A percentile compares a stretch with the other conserved stretches of the same genome.
These are phyloP conservation scores for Domatiomyces catenatus DNA, from an alignment of 2,329 filamentous ascomycete genomes.

Conservation along the genomic window DNA sequence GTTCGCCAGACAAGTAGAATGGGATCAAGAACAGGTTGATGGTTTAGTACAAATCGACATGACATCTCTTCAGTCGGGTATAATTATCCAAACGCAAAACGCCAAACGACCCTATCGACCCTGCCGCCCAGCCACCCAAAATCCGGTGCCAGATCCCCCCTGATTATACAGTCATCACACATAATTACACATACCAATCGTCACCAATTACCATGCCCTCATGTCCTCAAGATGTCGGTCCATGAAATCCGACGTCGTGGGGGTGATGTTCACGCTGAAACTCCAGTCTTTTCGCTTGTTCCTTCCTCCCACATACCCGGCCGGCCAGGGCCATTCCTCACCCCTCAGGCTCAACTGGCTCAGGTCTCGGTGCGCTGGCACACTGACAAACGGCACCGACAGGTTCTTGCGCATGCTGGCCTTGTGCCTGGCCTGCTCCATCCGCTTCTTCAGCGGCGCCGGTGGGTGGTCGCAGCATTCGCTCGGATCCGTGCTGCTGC, in stretches of 20 bases:
- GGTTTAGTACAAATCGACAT: too few relatives aligned
- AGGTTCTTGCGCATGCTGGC: background rate
- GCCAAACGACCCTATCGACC: too few relatives aligned
- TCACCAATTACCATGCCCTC: background rate
- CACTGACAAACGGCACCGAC: background rate
- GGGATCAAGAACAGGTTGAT: too few relatives aligned
- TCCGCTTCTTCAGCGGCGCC: background rate
- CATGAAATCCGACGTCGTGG: background rate
- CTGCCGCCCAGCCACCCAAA: background rate
- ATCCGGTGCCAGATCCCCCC: background rate
- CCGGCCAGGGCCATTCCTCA: background rate
- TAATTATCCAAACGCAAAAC: too few relatives aligned
- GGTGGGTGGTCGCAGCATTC: conserved; percentile 2
- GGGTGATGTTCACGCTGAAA: background rate
- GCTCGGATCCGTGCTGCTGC: conserved; percentile 7
- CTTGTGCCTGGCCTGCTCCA: background rate
- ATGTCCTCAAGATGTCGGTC: background rate
- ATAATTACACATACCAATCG: background rate
- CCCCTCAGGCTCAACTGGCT: background rate
- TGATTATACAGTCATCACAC: background rate
- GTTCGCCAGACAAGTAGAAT: too few relatives aligned
- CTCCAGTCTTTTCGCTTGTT: background rate
- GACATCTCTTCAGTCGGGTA: too few relatives aligned
- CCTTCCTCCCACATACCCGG: background rate
- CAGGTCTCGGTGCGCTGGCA: background rate